A percentile compares a stretch with the other conserved stretches of the same genome.
phyloP scores from a whole-genome alignment of 2,329 filamentous ascomycete genomes.

The Cadophora sp. region DNA sequence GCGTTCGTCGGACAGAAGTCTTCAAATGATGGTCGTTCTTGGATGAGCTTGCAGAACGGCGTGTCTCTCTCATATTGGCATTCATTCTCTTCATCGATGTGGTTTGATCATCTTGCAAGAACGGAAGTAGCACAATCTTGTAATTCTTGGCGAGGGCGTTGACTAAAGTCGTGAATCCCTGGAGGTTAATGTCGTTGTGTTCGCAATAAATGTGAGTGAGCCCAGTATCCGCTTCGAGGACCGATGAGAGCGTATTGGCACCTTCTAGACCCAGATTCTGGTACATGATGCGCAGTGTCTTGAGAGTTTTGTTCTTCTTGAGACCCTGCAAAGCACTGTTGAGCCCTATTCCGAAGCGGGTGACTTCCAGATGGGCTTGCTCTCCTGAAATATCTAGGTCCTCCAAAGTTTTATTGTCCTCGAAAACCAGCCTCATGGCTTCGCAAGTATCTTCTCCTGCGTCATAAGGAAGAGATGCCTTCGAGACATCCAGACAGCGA shows the following conservation, averaged over 20 bases:
- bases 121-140: slow-evolving; percentile 65
- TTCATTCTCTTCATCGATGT: slow-evolving; percentile 62
- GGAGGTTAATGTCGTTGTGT: slow-evolving; percentile 75
- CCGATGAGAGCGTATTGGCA: slow-evolving; percentile 71
- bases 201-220: slow-evolving; percentile 73
- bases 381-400: slow-evolving; percentile 76
- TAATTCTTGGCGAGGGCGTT: slow-evolving; percentile 72
- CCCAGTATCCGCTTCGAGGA: slow-evolving; percentile 68
- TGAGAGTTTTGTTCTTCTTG: slow-evolving; percentile 67
- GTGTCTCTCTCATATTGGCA: slow-evolving; percentile 42
- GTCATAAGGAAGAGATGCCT: slow-evolving; percentile 72
- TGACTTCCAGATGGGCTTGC: slow-evolving; percentile 73
- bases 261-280: slow-evolving; percentile 74
- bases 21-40: slow-evolving; percentile 38
- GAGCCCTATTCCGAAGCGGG: slow-evolving; percentile 71
- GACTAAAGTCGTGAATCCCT: slow-evolving; percentile 72
- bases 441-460: slow-evolving; percentile 71
- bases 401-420: slow-evolving; percentile 69
- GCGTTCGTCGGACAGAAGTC: slow-evolving; percentile 41
- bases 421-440: slow-evolving; percentile 67
- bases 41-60: slow-evolving; percentile 22
- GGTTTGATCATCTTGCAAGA: slow-evolving; percentile 66
- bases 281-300: slow-evolving; percentile 68
- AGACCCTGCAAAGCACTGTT: slow-evolving; percentile 70
- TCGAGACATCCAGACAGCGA: slow-evolving; percentile 71